Conservation (phyloP, 169 alveolate genomes). For the Cryptosporidium sp. region DNA sequence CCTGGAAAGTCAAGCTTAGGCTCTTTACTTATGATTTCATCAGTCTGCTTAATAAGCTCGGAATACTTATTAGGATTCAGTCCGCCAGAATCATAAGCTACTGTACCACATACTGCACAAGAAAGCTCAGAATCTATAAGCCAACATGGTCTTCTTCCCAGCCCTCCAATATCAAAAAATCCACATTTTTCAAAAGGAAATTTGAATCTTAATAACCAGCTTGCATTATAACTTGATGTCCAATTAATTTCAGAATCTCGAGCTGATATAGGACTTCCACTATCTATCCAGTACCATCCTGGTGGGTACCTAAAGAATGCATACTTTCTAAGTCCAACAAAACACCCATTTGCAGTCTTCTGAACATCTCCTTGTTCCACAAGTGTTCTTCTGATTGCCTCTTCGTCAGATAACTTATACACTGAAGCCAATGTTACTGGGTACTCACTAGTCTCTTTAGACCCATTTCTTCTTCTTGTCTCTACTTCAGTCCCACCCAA, state of each 20-base stretch:
- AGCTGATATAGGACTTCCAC: constrained; percentile 21
- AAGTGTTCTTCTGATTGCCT: constrained; percentile 44
- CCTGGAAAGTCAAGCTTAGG: constrained; percentile 56
- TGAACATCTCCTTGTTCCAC: not conserved
- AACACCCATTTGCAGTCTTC: constrained; percentile 64
- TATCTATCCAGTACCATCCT: constrained; percentile 75
- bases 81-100: constrained; percentile 73
- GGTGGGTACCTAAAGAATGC: constrained; percentile 73
- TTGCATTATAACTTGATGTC: constrained; percentile 65
- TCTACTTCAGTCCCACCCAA: constrained; percentile 52
- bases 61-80: constrained; percentile 38
- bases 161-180: constrained; percentile 59
- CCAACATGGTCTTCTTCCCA: constrained; percentile 75
- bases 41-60: constrained; percentile 51
- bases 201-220: constrained; percentile 60
- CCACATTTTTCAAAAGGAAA: constrained; percentile 75
- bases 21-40: constrained; percentile 68
- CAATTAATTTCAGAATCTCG: constrained; percentile 53
- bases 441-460: constrained; percentile 22
- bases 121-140: constrained; percentile 73
- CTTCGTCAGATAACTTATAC: constrained; percentile 44
- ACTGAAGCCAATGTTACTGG: constrained; percentile 74
- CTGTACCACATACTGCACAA: constrained; percentile 71
- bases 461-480: constrained; percentile 34
- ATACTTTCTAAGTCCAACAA: constrained; percentile 71